Evolutionary conservation across 2,329 filamentous ascomycete genomes (phyloP).

Genomic region (Arthrobotrys pseudoclavata): DNA sequence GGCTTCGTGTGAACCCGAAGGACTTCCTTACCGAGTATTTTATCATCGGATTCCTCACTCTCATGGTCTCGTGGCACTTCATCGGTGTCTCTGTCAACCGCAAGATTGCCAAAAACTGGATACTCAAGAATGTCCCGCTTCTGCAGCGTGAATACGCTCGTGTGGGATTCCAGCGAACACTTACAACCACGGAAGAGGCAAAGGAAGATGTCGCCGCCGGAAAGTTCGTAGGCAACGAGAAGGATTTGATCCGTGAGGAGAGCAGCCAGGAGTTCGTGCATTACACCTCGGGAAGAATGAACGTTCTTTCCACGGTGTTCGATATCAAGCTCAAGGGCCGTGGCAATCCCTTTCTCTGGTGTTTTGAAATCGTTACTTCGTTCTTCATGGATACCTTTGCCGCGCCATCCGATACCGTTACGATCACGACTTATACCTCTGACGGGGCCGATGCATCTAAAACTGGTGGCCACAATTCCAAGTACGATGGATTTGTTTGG

Average conservation of each 20-base stretch:
- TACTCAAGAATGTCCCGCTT: constrained; percentile 78
- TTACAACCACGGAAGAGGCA: constrained; percentile 68
- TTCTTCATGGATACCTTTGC: constrained; percentile 85
- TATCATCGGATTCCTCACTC: constrained; percentile 79
- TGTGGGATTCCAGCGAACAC: constrained; percentile 78
- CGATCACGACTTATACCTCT: constrained; percentile 86
- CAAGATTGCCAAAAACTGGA: constrained; percentile 83
- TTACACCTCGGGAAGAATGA: constrained; percentile 92
- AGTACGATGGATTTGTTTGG: constrained; percentile 92
- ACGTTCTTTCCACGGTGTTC: constrained; percentile 90
- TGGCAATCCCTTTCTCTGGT: constrained; percentile 80
- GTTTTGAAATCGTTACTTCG: constrained; percentile 77
- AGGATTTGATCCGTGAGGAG: constrained; percentile 72
- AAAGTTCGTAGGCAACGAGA: constrained; percentile 50
- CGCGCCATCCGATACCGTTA: constrained; percentile 78
- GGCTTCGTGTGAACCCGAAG: constrained; percentile 84
- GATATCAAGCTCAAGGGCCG: constrained; percentile 85
- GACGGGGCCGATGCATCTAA: constrained; percentile 85
- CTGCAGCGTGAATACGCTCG: constrained; percentile 86
- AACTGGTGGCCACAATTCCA: constrained; percentile 73
- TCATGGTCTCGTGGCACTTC: constrained; percentile 83
- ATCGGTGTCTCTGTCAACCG: constrained; percentile 85
- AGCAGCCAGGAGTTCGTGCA: constrained; percentile 86
- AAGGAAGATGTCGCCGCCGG: constrained; percentile 65
- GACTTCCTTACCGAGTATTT: constrained; percentile 92